Conservation (phyloP, 1,139 yeast species). For the Suhomyces chickasaworum region DNA sequence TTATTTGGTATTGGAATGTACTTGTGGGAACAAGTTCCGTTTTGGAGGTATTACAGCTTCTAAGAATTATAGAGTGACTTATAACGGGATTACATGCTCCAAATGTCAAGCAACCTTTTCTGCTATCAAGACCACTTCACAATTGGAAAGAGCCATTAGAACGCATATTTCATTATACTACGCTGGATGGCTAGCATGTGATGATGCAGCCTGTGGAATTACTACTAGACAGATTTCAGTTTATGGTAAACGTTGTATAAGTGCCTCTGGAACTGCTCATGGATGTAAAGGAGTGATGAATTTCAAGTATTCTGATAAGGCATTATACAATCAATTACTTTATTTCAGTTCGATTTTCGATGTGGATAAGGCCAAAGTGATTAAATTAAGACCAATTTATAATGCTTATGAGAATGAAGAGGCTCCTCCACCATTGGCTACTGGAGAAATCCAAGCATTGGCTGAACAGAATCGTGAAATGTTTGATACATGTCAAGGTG, state of each 20-base stretch:
- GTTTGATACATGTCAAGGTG: constrained; percentile 58
- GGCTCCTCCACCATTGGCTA: constrained; percentile 41
- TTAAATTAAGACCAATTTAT: constrained; percentile 51
- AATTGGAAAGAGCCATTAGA: constrained; percentile 72
- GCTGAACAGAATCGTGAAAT: constrained; percentile 77
- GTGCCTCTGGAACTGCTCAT: constrained; percentile 58
- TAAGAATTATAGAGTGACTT: constrained; percentile 57
- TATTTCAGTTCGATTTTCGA: constrained; percentile 82
- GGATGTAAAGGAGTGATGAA: constrained; percentile 87
- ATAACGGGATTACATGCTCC: constrained; percentile 71
- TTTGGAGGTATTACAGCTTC: constrained; percentile 78
- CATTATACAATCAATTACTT: constrained; percentile 81
- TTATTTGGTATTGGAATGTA: constrained; percentile 58
- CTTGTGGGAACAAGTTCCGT: constrained; percentile 60
- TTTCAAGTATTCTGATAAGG: constrained; percentile 75
- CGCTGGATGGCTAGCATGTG: constrained; percentile 83
- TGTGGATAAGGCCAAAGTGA: constrained; percentile 71
- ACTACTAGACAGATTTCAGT: constrained; percentile 86
- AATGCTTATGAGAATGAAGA: constrained; percentile 30
- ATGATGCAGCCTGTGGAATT: constrained; percentile 79
- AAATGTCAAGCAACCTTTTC: constrained; percentile 57
- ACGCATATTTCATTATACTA: constrained; percentile 74
- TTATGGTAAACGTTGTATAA: constrained; percentile 84
- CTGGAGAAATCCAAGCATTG: constrained; percentile 67
- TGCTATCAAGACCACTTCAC: constrained; percentile 61